These are phyloP conservation scores for Tricholoma bakamatsutake DNA, from an alignment of 768 basidiomycete species.

Conservation along the genomic window DNA sequence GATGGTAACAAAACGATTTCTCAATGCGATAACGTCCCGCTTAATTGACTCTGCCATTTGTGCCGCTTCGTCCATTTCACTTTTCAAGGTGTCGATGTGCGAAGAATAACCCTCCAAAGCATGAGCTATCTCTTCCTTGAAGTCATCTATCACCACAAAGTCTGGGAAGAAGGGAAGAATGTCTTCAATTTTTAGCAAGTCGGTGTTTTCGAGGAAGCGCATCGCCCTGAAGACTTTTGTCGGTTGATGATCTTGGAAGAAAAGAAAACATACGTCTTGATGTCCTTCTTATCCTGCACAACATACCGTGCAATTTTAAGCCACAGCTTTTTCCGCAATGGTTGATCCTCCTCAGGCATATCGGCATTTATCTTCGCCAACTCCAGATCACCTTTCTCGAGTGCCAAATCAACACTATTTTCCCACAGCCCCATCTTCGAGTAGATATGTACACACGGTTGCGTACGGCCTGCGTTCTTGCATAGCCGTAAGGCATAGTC, in stretches of 20 bases:
- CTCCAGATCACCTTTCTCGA: slow-evolving; percentile 92
- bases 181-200: slow-evolving; percentile 95
- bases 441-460: slow-evolving; percentile 94
- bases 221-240: slow-evolving; percentile 63
- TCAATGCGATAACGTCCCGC: slow-evolving; percentile 78
- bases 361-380: slow-evolving; percentile 94
- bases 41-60: slow-evolving; percentile 90
- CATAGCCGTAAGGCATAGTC: slow-evolving; percentile 95
- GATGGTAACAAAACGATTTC: slow-evolving; percentile 88
- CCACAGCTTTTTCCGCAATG: slow-evolving; percentile 91
- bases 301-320: slow-evolving; percentile 98
- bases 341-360: slow-evolving; percentile 86
- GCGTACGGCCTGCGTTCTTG: slow-evolving; percentile 72
- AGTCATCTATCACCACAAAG: slow-evolving; percentile 98
- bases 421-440: slow-evolving; percentile 97
- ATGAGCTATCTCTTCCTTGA: slow-evolving; percentile 97
- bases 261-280: slow-evolving; percentile 75
- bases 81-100: slow-evolving; percentile 84
- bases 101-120: slow-evolving; percentile 92
- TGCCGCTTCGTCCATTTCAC: slow-evolving; percentile 96
- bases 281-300: slow-evolving; percentile 96
- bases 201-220: slow-evolving; percentile 92
- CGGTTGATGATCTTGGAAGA: slow-evolving; percentile 1
- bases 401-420: slow-evolving; percentile 90
- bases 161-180: slow-evolving; percentile 99